Evolutionary conservation across 2,329 filamentous ascomycete species (phyloP), one percentile per base, ranked within the genome.

Genomic region (Grosmannia penicillata): DNA sequence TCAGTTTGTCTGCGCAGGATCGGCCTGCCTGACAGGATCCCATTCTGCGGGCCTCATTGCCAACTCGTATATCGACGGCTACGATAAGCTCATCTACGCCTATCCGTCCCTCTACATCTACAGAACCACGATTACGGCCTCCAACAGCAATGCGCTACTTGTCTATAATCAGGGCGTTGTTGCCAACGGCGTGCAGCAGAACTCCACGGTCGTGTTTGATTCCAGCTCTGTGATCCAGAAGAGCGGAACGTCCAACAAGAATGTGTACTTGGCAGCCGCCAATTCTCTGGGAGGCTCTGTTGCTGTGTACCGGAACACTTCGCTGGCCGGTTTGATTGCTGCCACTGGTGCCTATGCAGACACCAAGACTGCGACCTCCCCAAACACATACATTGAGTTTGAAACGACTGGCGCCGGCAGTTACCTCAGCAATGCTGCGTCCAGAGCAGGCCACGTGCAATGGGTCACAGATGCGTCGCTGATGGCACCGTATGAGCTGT

Each of bases 31-130:
- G 22, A 51, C 49, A 6, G 50, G 52, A 2, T 49, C 40, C 8
- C 45, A 49, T 4, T 57, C 59, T 4, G 49, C 57, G 0, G 55
- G 52, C 1, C 44, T 67, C 21, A 54, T 66, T 19, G 59, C 60
- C 8, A 56, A 63, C 43, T 63, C 59, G 0, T 65, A 64, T 39
- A 52, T 67, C 8, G 59, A 66, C 41, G 62, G 59, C 3, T 44
- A 52, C 6, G 57, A 62, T 35, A 63, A 63, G 44, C 44, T 61
- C 2, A 54, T 67, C 36, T 59, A 57, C 40, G 55, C 57, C 26
- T 59, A 55, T 10, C 54, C 57, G 0, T 57, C 56, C 10, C 41
- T 62, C 0, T 66, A 65, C 39, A 43, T 67, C 0, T 66, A 59
- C 40, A 54, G 55, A 9, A 60, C 63, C 0, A 61, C 56, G 0